Conservation (phyloP, 805 yeast genomes). For the Ogataea pilisensis region DNA sequence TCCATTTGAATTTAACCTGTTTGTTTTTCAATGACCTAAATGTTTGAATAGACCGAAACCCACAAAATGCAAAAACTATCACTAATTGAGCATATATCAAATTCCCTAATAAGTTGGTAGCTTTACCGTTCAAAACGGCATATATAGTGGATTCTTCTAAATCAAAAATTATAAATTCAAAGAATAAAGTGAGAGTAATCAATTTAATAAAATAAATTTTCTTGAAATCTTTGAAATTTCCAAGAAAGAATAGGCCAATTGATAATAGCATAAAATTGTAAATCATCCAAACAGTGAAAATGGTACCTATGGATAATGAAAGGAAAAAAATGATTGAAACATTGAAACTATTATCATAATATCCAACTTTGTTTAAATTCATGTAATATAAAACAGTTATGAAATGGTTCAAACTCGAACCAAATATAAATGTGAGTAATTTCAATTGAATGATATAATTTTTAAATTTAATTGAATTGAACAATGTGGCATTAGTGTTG, state of each 20-base stretch:
- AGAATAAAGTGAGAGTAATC: conserved; percentile 16
- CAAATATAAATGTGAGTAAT: conserved; percentile 19
- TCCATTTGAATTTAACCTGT: conserved; percentile 13
- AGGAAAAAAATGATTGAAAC: conserved; percentile 21
- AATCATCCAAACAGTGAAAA: conserved; percentile 28
- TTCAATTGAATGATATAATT: conserved; percentile 26
- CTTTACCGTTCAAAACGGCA: conserved; percentile 24
- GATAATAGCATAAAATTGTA: conserved; percentile 30
- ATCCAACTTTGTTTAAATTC: conserved; percentile 25
- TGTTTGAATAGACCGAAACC: conserved; percentile 19
- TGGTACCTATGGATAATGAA: conserved; percentile 20
- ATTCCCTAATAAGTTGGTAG: conserved; percentile 16
- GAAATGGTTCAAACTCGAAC: conserved; percentile 16
- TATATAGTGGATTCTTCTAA: conserved; percentile 27
- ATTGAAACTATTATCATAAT: conserved; percentile 16
- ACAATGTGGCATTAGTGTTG: conserved; percentile 18
- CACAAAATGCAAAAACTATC: conserved; percentile 11
- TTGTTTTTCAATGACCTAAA: conserved; percentile 16
- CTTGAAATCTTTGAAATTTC: conserved; percentile 14
- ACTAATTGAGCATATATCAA: conserved; percentile 25
- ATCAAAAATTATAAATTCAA: conserved; percentile 29
- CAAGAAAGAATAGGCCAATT: conserved; percentile 24
- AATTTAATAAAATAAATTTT: conserved; percentile 16
- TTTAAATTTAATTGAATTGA: conserved; percentile 15
- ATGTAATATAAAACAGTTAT: conserved; percentile 13